Base-by-base conservation (phyloP, 108 stramenopile genomes). In the Schizochytrium sp. region DNA sequence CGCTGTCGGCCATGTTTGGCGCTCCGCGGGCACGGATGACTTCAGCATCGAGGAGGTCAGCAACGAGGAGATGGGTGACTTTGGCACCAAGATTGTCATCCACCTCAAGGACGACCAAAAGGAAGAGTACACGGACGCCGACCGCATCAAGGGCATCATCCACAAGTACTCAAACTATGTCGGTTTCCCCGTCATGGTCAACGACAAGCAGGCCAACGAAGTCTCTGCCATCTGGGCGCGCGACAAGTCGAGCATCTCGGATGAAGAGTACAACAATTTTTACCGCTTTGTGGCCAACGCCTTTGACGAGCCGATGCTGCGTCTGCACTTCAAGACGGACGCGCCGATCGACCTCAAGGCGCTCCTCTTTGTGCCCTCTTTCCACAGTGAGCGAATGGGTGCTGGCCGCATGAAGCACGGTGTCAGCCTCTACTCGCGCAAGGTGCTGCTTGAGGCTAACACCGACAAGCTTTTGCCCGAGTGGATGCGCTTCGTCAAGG, bases 371-470 rank as follows among this genome's bases (percentile, higher is more conserved):
- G 94, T 99, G 72, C 98, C 98, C 14, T 93, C 92, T 87, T 97
- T 97, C 90, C 98, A 99, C 92, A 94, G 95, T 55, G 99, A 98
- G 92, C 98, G 98, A 95, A 97, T 97, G 89, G 99, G 99, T 5
- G 97, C 98, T 97, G 97, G 96, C 58, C 95, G 98, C n/a, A 97
- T 98, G 97, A 96, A 97, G 88, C 96, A 97, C 10, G 98, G 98
- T 44, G 97, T 99, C 25, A 95, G 94, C 44, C 91, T 99, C 43
- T 99, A 99, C 91, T 95, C 93, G 43, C 95, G 97, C 23, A 97
- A 97, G 93, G 96, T 99, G 6, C 91, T 99, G 60, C 98, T 99
- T 91, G 99, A 99, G 93, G 72, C 93, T 58, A 97, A 97, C 90
- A 92, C 93, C 51, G 92, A 94, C 5, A 95, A 97, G 89, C 95